phyloP scores from a whole-genome alignment of 2,329 filamentous ascomycete genomes.

The Lachnum nothofagi region DNA sequence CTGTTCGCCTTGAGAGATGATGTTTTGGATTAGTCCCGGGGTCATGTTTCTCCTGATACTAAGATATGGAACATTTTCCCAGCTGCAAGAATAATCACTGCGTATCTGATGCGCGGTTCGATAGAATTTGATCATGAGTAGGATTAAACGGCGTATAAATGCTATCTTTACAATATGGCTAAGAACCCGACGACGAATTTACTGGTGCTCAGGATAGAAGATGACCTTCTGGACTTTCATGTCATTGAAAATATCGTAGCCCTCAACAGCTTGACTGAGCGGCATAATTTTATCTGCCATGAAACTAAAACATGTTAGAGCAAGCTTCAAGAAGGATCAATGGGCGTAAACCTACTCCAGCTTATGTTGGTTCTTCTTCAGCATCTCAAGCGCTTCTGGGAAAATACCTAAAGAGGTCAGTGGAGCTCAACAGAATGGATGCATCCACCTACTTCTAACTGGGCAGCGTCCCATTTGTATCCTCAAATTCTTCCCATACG shows the following conservation, averaged over 20 bases:
- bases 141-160: too few relatives aligned
- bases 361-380: conserved; percentile 62
- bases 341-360: conserved; percentile 51
- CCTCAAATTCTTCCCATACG: conserved; percentile 65
- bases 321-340: conserved; percentile 9
- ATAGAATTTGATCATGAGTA: too few relatives aligned
- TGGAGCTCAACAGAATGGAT: conserved; percentile 68
- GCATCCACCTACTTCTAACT: conserved; percentile 62
- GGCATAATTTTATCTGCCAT: conserved; percentile 75
- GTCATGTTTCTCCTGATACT: too few relatives aligned
- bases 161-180: too few relatives aligned
- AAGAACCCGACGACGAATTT: too few relatives aligned
- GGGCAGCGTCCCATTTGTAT: conserved; percentile 72
- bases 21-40: conserved; percentile 52
- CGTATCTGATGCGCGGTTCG: too few relatives aligned
- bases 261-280: conserved; percentile 58
- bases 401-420: conserved; percentile 63
- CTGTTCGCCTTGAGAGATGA: conserved; percentile 74
- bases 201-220: conserved; percentile 42
- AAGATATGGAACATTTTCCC: too few relatives aligned
- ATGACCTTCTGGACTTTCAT: conserved; percentile 72
- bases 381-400: conserved; percentile 55
- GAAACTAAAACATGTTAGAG: conserved; percentile 51
- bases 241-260: conserved; percentile 66
- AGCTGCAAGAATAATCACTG: too few relatives aligned